These are phyloP conservation scores for Fusarium pseudoanthophilum DNA, from an alignment of 2,329 filamentous ascomycete species.

Conservation along the genomic window DNA sequence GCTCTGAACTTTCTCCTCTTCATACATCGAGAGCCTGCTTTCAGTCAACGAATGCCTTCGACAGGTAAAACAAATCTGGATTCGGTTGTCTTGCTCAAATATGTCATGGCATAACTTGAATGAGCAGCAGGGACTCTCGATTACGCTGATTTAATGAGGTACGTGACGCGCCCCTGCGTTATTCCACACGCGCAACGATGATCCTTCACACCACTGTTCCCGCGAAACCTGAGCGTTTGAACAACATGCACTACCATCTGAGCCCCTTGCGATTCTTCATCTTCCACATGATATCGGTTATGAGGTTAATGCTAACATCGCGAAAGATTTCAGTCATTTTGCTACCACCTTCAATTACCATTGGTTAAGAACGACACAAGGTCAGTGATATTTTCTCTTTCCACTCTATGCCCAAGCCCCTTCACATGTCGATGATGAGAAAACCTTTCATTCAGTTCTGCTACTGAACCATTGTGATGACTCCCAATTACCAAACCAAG, in stretches of 20 bases:
- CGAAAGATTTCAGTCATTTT: not conserved
- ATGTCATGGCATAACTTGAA: not conserved
- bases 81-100: not conserved
- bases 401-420: not conserved
- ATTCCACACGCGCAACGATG: constrained; percentile 58
- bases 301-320: constrained; percentile 3
- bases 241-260: constrained; percentile 85
- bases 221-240: constrained; percentile 70
- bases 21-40: constrained; percentile 20
- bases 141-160: constrained; percentile 31
- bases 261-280: constrained; percentile 44
- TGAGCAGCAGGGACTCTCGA: not conserved
- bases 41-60: not conserved
- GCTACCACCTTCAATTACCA: not conserved
- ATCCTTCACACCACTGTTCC: constrained; percentile 67
- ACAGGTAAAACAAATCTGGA: not conserved
- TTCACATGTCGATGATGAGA: constrained; percentile 69
- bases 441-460: constrained; percentile 75
- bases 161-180: constrained; percentile 30
- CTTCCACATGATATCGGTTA: not conserved
- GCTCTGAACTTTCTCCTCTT: constrained; percentile 24
- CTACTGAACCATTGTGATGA: constrained; percentile 77
- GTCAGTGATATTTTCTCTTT: constrained; percentile 13
- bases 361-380: not conserved
- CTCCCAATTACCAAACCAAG: constrained; percentile 71